These are phyloP conservation scores for Oehlia diaphana DNA, from an alignment of 192 early-diverging fungal species.

Conservation along the genomic window DNA sequence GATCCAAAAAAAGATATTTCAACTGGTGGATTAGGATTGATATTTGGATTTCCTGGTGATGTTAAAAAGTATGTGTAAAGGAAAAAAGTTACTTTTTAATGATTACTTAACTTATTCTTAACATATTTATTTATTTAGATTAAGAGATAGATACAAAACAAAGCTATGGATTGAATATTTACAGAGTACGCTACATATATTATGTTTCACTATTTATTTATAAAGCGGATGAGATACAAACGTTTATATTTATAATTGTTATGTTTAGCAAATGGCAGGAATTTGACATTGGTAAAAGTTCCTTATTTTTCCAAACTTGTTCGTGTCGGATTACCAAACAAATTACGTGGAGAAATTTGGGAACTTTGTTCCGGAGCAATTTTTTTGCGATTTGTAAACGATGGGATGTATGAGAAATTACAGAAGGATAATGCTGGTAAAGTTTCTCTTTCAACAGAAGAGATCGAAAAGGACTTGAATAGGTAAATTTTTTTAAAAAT, in stretches of 20 bases:
- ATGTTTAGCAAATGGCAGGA: slow-evolving; percentile 67
- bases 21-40: slow-evolving; percentile 65
- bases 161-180: slow-evolving; percentile 77
- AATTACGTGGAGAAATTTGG: slow-evolving; percentile 91
- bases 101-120: neutral
- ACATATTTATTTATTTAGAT: neutral
- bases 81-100: neutral
- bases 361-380: slow-evolving; percentile 89
- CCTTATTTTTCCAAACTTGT: slow-evolving; percentile 89
- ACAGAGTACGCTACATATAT: slow-evolving; percentile 44
- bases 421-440: slow-evolving; percentile 68
- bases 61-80: slow-evolving; percentile 56
- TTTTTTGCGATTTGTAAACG: slow-evolving; percentile 81
- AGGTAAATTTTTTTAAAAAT: slow-evolving; percentile 38
- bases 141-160: slow-evolving; percentile 67
- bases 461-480: slow-evolving; percentile 96
- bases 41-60: slow-evolving; percentile 74
- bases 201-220: neutral
- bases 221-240: neutral
- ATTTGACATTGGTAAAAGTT: slow-evolving; percentile 78
- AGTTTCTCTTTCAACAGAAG: slow-evolving; percentile 80
- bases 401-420: slow-evolving; percentile 79
- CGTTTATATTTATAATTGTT: neutral
- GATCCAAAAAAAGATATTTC: slow-evolving; percentile 49
- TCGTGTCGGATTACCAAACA: slow-evolving; percentile 85